A percentile compares a stretch with the other conserved stretches of the same genome.
These are phyloP conservation scores for Salinomyces thailandicus DNA, from an alignment of 2,329 filamentous ascomycete genomes.

Conservation along the genomic window DNA sequence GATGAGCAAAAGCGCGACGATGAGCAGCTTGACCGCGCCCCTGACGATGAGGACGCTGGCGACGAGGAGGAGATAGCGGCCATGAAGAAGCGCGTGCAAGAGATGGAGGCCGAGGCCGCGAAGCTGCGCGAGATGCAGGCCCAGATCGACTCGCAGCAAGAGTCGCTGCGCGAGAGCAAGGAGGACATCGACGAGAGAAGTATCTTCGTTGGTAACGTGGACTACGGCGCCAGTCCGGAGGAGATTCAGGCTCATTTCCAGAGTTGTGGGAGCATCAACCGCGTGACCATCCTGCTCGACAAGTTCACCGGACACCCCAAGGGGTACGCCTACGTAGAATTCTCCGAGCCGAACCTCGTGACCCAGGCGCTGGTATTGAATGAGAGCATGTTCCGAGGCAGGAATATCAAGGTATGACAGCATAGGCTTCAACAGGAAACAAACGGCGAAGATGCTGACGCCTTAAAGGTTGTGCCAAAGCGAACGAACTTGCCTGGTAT, in stretches of 20 bases:
- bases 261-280: constrained; percentile 93
- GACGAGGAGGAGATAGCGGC: constrained; percentile 36
- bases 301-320: constrained; percentile 99
- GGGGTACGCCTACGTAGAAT: constrained; percentile 98
- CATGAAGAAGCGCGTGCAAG: constrained; percentile 44
- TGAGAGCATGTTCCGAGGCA: constrained; percentile 88
- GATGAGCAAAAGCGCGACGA: constrained; percentile 18
- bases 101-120: constrained; percentile 49
- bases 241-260: constrained; percentile 98
- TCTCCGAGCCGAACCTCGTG: constrained; percentile 85
- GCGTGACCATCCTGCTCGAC: constrained; percentile 92
- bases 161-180: constrained; percentile 80
- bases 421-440: neutral
- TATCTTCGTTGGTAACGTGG: constrained; percentile 97
- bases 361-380: constrained; percentile 90
- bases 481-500: constrained; percentile 94
- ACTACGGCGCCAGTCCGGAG: constrained; percentile 93
- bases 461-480: constrained; percentile 66
- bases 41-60: constrained; percentile 18
- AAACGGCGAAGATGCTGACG: constrained; percentile 1
- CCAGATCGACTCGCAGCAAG: constrained; percentile 68
- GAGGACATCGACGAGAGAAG: constrained; percentile 91
- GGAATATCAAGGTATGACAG: constrained; percentile 75
- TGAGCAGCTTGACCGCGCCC: constrained; percentile 13
- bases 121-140: constrained; percentile 48